A percentile compares a stretch with the other conserved stretches of the same genome.
These are phyloP conservation scores for Monosporascus sp. DNA, from an alignment of 2,329 filamentous ascomycete species.

Conservation along the genomic window DNA sequence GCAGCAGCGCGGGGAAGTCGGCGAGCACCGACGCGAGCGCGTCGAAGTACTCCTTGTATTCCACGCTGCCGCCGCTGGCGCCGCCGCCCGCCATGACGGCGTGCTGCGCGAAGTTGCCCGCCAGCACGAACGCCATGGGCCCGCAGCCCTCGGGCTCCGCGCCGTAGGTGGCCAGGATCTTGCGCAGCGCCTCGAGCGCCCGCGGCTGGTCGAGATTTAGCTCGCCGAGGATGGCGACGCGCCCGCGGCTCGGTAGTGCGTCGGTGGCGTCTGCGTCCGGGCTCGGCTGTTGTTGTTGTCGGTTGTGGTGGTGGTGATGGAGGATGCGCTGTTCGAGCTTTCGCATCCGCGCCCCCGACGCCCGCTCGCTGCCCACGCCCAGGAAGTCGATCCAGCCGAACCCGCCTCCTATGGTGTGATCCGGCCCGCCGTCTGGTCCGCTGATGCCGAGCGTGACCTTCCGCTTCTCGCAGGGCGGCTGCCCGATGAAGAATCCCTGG, in stretches of 20 bases:
- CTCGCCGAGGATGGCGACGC: slow-evolving; percentile 76
- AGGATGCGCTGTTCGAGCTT: slow-evolving; percentile 68
- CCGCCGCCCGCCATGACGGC: slow-evolving; percentile 63
- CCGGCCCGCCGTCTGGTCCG: slow-evolving; percentile 50
- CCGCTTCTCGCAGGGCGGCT: slow-evolving; percentile 84
- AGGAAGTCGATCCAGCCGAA: slow-evolving; percentile 98
- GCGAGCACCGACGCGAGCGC: slow-evolving; percentile 74
- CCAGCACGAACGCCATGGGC: slow-evolving; percentile 75
- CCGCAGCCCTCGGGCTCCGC: slow-evolving; percentile 56
- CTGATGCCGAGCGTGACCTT: slow-evolving; percentile 71
- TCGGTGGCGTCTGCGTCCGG: slow-evolving; percentile 21
- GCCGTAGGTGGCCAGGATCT: slow-evolving; percentile 71
- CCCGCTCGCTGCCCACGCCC: slow-evolving; percentile 83
- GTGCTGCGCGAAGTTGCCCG: slow-evolving; percentile 74
- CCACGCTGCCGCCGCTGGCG: slow-evolving; percentile 75
- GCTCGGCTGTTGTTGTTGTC: slow-evolving; percentile 24
- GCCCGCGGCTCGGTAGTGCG: slow-evolving; percentile 35
- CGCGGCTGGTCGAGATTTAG: slow-evolving; percentile 79
- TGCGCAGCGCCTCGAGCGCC: slow-evolving; percentile 75
- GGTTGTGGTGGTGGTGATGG: slow-evolving; percentile 26
- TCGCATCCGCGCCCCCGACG: slow-evolving; percentile 77
- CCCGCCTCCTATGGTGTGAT: slow-evolving; percentile 65
- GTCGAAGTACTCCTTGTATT: slow-evolving; percentile 97
- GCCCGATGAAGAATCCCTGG: slow-evolving; percentile 82
- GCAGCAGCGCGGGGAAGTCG: slow-evolving; percentile 77